phyloP scores from a whole-genome alignment of 345 rosid genomes.

The Acer campestre region DNA sequence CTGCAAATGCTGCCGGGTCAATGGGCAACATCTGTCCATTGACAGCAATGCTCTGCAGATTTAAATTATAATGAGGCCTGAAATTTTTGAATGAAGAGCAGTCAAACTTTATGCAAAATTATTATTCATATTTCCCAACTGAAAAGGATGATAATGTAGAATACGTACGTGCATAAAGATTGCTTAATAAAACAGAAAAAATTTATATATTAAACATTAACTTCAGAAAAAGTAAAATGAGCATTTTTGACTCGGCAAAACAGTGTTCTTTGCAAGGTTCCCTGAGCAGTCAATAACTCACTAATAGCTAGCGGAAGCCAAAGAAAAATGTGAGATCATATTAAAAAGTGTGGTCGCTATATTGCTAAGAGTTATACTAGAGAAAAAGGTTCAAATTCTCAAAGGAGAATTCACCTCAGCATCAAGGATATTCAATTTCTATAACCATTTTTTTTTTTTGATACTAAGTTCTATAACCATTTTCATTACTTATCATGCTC shows the following conservation, averaged over 20 bases:
- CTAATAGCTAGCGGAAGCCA: neutral
- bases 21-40: conserved; percentile 70
- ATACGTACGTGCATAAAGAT: neutral
- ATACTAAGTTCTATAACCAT: neutral
- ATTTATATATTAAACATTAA: neutral
- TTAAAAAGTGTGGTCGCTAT: neutral
- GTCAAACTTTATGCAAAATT: conserved; percentile 23
- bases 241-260: neutral
- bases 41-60: conserved; percentile 75
- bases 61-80: conserved; percentile 98
- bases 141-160: neutral
- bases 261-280: neutral
- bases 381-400: neutral
- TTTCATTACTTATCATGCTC: neutral
- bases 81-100: conserved; percentile 25
- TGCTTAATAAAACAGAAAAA: neutral
- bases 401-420: neutral
- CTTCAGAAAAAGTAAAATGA: neutral
- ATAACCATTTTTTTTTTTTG: neutral
- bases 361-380: neutral
- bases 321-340: neutral
- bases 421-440: conserved; percentile 9
- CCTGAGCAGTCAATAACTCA: neutral
- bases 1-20: conserved; percentile 61
- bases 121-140: neutral